Evolutionary conservation across 2,329 filamentous ascomycete species (phyloP).

Genomic region (Apiospora sp.): DNA sequence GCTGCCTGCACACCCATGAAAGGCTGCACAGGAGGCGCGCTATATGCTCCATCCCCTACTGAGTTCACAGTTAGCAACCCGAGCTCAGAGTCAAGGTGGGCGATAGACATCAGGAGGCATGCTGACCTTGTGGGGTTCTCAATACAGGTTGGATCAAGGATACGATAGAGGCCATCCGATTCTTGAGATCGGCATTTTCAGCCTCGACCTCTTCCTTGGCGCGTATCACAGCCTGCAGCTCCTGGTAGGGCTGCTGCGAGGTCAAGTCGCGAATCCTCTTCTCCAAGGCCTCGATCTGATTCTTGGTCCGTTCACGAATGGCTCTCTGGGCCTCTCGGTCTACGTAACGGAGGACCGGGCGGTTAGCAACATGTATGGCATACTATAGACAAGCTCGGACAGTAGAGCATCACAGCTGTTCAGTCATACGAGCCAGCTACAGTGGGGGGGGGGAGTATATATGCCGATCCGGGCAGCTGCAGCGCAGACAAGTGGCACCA

Average conservation of each 20-base stretch:
- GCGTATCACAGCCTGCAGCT: constrained; percentile 77
- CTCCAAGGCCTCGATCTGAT: constrained; percentile 79
- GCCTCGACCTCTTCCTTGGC: constrained; percentile 80
- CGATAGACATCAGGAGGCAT: constrained; percentile 25
- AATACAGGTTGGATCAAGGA: constrained; percentile 69
- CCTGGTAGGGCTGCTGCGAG: constrained; percentile 82
- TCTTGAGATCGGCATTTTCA: constrained; percentile 81
- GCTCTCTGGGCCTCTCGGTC: constrained; percentile 87
- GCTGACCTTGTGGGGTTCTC: constrained; percentile 36
- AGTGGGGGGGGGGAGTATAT: background rate
- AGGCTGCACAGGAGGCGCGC: background rate
- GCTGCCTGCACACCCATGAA: background rate
- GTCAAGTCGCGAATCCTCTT: constrained; percentile 77
- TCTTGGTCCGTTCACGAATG: constrained; percentile 82
- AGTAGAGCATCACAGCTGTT: background rate
- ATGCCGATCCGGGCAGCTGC: background rate
- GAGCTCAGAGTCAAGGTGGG: constrained; percentile 22
- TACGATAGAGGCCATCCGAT: constrained; percentile 71
- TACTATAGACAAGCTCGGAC: background rate
- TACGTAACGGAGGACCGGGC: constrained; percentile 43
- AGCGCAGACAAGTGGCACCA: background rate
- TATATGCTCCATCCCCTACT: constrained; percentile 39
- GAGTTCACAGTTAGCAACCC: constrained; percentile 27
- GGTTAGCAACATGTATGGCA: constrained; percentile 1
- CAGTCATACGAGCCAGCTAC: background rate